Evolutionary conservation across 2,329 filamentous ascomycete species (phyloP), one percentile per base, ranked within the genome.

Genomic region (Stenocarpella maydis): DNA sequence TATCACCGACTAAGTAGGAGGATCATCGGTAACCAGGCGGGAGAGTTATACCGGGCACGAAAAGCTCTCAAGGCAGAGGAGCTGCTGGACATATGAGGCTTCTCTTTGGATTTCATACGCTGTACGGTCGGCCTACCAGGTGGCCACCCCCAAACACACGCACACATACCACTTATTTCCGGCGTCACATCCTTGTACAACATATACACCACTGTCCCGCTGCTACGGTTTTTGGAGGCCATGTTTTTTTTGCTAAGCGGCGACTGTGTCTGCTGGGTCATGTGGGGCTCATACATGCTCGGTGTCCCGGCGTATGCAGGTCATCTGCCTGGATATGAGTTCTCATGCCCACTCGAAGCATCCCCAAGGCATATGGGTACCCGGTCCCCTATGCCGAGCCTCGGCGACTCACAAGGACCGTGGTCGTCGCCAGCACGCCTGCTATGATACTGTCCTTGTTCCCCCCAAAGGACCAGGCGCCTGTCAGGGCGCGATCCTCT

Each of bases 401-500:
- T 37, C 21, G 1, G 8, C n/a, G 9, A 28, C 24, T 21, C 41
- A 52, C 31, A 28, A 4, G 43, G 34, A 17, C 34, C 21, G 21
- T 34, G n/a, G 17, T 26, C 15, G 9, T 14, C 53, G 28, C 21
- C 58, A 12, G 12, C 53, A 17, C 6, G 6, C 37, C 60, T 58
- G 37, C 24, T 39, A 17, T 21, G 14, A 41, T 39, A 21, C 10
- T 43, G 9, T 52, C 14, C 21, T 24, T 12, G 1, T 53, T 9
- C 14, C 21, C 52, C 15, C 24, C 41, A 43, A 43, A 41, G 21
- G 54, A 4, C 3, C 4, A 47, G 15, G n/a, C 28, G 2, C 4
- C 26, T 21, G 55, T 45, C 26, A 45, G 45, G 54, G 65, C 41
- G 50, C 65, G 47, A 71, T 71, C 75, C 82, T 80, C 78, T 74